phyloP scores from a whole-genome alignment of 352 stramenopile genomes.

The Globisporangium irregulare region DNA sequence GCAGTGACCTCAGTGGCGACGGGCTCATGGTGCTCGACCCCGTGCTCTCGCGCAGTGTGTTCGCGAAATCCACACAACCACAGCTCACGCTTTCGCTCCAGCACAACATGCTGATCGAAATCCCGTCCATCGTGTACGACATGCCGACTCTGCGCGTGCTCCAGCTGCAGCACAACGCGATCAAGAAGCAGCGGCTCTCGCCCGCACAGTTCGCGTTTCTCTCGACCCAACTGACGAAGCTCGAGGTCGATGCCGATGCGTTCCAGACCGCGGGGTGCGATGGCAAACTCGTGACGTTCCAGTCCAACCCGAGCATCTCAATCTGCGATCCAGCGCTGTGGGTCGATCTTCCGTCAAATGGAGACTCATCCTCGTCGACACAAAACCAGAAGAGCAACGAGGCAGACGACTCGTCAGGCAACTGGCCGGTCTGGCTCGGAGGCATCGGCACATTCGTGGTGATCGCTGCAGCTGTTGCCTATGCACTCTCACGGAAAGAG shows the following conservation, averaged over 20 bases:
- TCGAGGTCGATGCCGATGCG: slow-evolving; percentile 15
- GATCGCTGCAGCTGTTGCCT: neutral
- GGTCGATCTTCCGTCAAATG: neutral
- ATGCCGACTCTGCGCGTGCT: slow-evolving; percentile 8
- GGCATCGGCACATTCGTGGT: slow-evolving; percentile 5
- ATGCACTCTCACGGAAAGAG: neutral
- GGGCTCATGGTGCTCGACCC: slow-evolving; percentile 9
- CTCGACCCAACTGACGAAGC: slow-evolving; percentile 2
- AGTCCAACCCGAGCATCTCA: slow-evolving; percentile 12
- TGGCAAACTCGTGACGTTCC: neutral
- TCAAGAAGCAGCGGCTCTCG: slow-evolving; percentile 13
- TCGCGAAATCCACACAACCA: neutral
- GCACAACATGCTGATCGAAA: slow-evolving; percentile 10
- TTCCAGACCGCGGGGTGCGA: slow-evolving; percentile 9
- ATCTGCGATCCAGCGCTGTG: slow-evolving; percentile 8
- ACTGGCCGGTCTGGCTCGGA: slow-evolving; percentile 3
- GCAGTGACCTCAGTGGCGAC: slow-evolving; percentile 13
- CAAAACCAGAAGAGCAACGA: neutral
- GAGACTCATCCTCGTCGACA: neutral
- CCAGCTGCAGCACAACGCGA: slow-evolving; percentile 13
- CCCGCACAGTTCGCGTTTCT: slow-evolving; percentile 13
- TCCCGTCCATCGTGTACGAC: slow-evolving; percentile 8
- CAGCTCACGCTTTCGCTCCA: slow-evolving; percentile 8
- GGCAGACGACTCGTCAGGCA: neutral
- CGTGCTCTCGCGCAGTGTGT: neutral